Evolutionary conservation across 495 filamentous ascomycete genomes (phyloP).

Genomic region (Penicillium canescens): DNA sequence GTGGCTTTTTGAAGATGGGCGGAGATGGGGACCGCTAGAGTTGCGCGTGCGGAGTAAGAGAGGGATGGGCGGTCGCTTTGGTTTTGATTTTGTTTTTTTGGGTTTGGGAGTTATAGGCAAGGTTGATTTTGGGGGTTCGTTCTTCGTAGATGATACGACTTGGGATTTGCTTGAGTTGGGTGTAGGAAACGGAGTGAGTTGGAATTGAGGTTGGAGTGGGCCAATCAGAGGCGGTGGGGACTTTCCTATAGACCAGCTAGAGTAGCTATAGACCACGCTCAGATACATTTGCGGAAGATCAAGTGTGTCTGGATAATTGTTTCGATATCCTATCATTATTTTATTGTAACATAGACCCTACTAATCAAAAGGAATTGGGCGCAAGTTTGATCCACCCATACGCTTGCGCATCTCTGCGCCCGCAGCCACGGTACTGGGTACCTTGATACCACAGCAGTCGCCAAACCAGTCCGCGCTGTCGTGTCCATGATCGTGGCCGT

Average conservation of each 20-base stretch:
- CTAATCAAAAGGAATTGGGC: constrained; percentile 91
- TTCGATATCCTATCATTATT: constrained; percentile 1
- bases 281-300: no score
- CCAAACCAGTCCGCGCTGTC: constrained; percentile 68
- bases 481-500: constrained; percentile 58
- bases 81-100: neutral
- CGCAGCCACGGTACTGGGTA: constrained; percentile 89
- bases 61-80: neutral
- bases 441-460: constrained; percentile 98
- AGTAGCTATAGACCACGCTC: no score
- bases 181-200: constrained; percentile 7
- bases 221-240: constrained; percentile 19
- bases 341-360: neutral
- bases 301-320: no score
- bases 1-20: neutral
- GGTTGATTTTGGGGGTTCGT: neutral
- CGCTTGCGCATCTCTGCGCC: constrained; percentile 82
- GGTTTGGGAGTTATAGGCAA: neutral
- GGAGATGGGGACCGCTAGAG: neutral
- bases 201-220: constrained; percentile 12
- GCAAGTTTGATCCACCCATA: constrained; percentile 60
- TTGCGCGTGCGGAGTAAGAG: constrained; percentile 26
- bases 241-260: no score
- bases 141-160: neutral
- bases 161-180: neutral